Base-by-base conservation (phyloP, 495 filamentous ascomycete genomes). In the Penicillium chermesinum region DNA sequence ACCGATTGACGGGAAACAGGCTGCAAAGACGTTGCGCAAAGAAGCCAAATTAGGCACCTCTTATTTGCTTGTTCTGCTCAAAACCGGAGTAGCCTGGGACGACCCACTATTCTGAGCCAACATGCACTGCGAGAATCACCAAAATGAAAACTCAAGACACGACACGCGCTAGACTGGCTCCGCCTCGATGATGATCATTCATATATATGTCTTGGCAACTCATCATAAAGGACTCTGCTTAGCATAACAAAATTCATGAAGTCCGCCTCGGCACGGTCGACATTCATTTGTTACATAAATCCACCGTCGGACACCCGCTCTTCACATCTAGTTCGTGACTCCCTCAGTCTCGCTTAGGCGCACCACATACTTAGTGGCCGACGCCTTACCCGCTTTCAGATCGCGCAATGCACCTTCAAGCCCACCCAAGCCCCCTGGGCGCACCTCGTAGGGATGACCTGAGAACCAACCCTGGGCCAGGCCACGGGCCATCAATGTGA, bases 331-430 rank as follows among this genome's bases (percentile, higher is more conserved):
- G 5, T 17, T 27, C 13, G 13, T 16, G 17, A 46, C 19, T 16
- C 54, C 61, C 16, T 62, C 63, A 6, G 84, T 87, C 30, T 89
- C 84, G 37, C 53, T 78, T 64, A 89, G 80, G 22, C 80, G 63
- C 46, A 85, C 81, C 1, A 88, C 77, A 65, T 85, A 87, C 59
- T 89, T 89, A 0, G 79, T 67, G 13, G 75, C 85, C 44, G 77
- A 81, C 38, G 79, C 83, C 53, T 80, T 84, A 0, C 85, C 86
- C 44, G 80, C 73, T 61, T 76, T 76, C 50, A 88, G 60, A 46
- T 81, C 71, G 49, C 59, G 57, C 58, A 89, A 50, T 1, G 62
- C 83, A 0, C 63, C 59, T 63, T 84, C 63, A 8, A 88, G 53
- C 0, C 82, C 82, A 7, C 54, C 69, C 46, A 89, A 50, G 0